Base-by-base conservation (phyloP, 1,284 basidiomycete species). In the Rhodotorula sp. region DNA sequence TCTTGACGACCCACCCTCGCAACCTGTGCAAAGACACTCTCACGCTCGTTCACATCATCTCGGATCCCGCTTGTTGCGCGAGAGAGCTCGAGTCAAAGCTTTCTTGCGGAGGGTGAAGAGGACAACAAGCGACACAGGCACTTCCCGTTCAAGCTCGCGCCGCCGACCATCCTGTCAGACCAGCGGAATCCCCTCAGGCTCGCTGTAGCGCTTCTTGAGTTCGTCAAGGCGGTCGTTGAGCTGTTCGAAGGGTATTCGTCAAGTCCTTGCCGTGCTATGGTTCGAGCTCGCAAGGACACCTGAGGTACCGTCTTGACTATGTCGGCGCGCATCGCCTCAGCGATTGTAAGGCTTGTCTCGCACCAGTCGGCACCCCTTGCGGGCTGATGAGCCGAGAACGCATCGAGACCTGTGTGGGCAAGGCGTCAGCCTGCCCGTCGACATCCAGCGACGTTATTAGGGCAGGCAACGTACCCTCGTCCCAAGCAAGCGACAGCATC, bases 401-500 rank as follows among this genome's bases (percentile, higher is more conserved):
- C n/a, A 42, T 69, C 59, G 42, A 69, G 13, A 9, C 67, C 66
- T 67, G 66, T 3, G 46, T 1, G 53, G 23, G 2, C 4, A 9
- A 46, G 27, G 27, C 44, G 34, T 34, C 34, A 41, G 46, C 25
- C 0, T 7, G n/a, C 10, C 7, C 19, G 3, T 13, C 14, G 17
- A 21, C 25, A 23, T 7, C 12, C 19, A 13, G 12, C 34, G 55
- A 42, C 16, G 2, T 19, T 21, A 23, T n/a, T 2, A 13, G 56
- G 23, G 46, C 23, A 27, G 23, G 49, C 34, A 14, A 41, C 27
- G 34, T 4, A 67, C 66, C 68, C 49, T 69, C 49, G 54, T 69
- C 68, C 68, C 68, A 69, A 10, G 63, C 57, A 1, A 54, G 61
- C 21, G 68, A 42, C 14, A 65, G 48, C 48, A 69, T 61, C 68